Base-by-base conservation (phyloP, 2,329 filamentous ascomycete species). In the Paraconiothyrium brasiliense region DNA sequence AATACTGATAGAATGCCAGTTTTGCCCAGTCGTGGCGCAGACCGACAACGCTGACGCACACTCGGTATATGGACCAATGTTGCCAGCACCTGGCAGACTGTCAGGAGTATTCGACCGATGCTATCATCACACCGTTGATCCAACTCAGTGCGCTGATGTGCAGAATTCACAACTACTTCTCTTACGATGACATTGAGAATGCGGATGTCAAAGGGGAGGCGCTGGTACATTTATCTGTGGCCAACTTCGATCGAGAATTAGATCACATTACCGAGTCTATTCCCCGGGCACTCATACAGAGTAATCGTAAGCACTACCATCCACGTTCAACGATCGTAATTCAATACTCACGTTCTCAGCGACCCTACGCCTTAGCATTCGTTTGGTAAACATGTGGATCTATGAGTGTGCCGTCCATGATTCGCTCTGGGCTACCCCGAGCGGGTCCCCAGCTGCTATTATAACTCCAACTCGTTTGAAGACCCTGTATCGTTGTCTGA, bases 21-120 rank as follows among this genome's bases (percentile, higher is more conserved):
- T 71, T 67, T 54, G 49, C 70, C 24, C 67, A 70, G 46, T 62
- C 67, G 27, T 73, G 65, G 65, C 63, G 69, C 20, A 70, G 64
- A 47, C 61, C 62, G n/a, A 54, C 48, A 3, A 68, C 66, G 3
- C 50, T 72, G 51, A 46, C 27, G 4, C 54, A 66, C 35, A 70
- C 68, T 0, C 64, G 58, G 13, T 71, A 59, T 27, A 67, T 73
- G 64, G 54, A 50, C 2, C 57, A 67, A 41, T 69, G 66, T 34
- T 67, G 62, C 30, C 47, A 61, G 4, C 49, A 57, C 4, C 60
- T 73, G 34, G 22, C 44, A 6, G 59, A 56, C 4, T 59, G 58
- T 6, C 47, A 43, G n/a, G 63, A 67, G 58, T 46, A 63, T 39
- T 34, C 65, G 16, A 65, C 67, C 5, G 70, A 73, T 54, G 58